Evolutionary conservation across 2,329 filamentous ascomycete species (phyloP), one percentile per base, ranked within the genome.

Genomic region (Bipolaris oryzae): DNA sequence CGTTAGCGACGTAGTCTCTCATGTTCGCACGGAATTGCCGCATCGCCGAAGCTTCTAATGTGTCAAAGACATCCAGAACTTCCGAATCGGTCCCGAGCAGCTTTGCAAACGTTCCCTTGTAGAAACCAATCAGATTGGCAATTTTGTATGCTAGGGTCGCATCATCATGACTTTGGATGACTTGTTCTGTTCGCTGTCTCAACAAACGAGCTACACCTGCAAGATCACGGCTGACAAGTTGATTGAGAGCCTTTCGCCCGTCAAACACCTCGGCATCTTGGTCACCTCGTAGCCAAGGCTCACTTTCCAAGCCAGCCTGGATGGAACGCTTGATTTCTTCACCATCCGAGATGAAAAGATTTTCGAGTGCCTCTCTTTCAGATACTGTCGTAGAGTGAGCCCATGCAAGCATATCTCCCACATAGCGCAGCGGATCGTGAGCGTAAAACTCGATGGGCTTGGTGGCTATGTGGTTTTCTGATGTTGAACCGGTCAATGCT

Each of bases 331-430:
- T 89, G 54, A 98, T 90, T 68, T 96, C 92, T 60, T 95, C 90
- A 2, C 91, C 93, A 60, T 97, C 93, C 0, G 90, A 89, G 39
- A 97, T 88, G 71, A 99, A 99, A 0, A 99, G 81, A 1, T 92
- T 87, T 74, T 98, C 94, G 5, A 99, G 82, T 0, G 93, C 92
- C 76, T 99, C 95, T 50, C 91, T 86, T 76, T 99, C 95, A 31
- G 94, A 96, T 1, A 99, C 95, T 0, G 94, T 89, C 2, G 93
- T 90, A 0, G 95, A 96, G 74, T 99, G 95, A 5, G 90, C 87
- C 95, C 95, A 99, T 5, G 95, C 95, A 13, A 99, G 84, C 93
- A 99, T 99, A 72, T 99, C 95, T 50, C 95, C 92, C 2, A 96
- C 87, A 74, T 98, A 98, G 18, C 95, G 87, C 23, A 98, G 79